These are phyloP conservation scores for Ceratobasidium sp. DNA, from an alignment of 1,284 basidiomycete genomes.

Conservation along the genomic window DNA sequence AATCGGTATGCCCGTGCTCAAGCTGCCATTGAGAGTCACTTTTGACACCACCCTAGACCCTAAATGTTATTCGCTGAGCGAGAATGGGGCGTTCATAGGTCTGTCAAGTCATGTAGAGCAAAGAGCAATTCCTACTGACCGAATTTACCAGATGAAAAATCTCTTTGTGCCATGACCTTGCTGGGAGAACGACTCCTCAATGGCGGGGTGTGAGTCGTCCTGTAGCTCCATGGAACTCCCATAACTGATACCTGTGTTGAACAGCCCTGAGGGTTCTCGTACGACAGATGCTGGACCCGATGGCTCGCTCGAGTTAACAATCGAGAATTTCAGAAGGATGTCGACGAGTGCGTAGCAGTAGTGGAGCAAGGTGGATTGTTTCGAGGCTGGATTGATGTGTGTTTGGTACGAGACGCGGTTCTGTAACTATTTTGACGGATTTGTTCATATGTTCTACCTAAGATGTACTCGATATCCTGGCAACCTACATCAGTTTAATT, in stretches of 20 bases:
- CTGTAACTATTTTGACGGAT: too few species aligned
- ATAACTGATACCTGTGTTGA: not conserved
- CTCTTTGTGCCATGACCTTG: slow-evolving; percentile 4
- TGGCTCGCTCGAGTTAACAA: not conserved
- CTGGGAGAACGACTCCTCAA: slow-evolving; percentile 8
- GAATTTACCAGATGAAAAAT: not conserved
- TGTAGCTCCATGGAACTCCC: not conserved
- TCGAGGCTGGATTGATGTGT: too few species aligned
- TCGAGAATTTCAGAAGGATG: slow-evolving; percentile 7
- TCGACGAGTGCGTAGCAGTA: not conserved
- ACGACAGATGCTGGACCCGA: not conserved
- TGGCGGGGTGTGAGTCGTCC: slow-evolving; percentile 1
- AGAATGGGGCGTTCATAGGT: slow-evolving; percentile 9
- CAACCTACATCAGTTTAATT: too few species aligned
- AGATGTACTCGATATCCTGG: too few species aligned
- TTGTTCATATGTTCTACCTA: not conserved
- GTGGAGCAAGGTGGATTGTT: too few species aligned
- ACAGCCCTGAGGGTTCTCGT: not conserved
- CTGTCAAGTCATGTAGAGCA: not conserved
- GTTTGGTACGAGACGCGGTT: too few species aligned
- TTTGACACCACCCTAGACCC: not conserved
- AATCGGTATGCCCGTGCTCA: slow-evolving; percentile 7
- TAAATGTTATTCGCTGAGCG: not conserved
- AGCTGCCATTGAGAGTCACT: not conserved
- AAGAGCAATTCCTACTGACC: not conserved